A percentile compares a stretch with the other conserved stretches of the same genome.
phyloP scores from a whole-genome alignment of 768 basidiomycete genomes.

The Kwoniella heveanensis region DNA sequence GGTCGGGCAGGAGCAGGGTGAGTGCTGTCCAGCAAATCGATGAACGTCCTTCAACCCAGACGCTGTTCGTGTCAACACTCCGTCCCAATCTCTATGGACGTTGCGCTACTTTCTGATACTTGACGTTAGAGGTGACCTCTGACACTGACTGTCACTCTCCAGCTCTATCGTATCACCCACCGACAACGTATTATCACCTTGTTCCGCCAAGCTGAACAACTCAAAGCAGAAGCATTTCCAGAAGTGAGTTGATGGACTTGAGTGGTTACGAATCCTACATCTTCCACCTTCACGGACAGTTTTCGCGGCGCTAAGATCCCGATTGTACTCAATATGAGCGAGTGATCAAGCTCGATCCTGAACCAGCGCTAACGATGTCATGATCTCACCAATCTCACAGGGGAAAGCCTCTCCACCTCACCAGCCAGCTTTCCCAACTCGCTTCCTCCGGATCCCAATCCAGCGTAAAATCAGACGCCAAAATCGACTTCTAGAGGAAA shows the following conservation, averaged over 20 bases:
- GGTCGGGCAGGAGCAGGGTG: conserved; percentile 33
- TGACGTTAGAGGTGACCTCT: neutral
- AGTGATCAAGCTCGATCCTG: too few species aligned
- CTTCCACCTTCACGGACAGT: too few species aligned
- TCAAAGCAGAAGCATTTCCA: conserved; percentile 57
- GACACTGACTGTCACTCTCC: neutral
- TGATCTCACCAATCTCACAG: too few species aligned
- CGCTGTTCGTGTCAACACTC: too few species aligned
- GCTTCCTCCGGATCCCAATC: conserved; percentile 33
- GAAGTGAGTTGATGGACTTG: conserved; percentile 48
- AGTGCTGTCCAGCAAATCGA: too few species aligned
- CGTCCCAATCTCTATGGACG: too few species aligned
- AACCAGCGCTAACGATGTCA: too few species aligned
- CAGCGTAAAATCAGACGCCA: conserved; percentile 32
- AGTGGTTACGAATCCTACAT: too few species aligned
- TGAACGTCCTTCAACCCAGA: too few species aligned
- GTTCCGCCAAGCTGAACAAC: conserved; percentile 55
- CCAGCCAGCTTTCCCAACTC: conserved; percentile 43
- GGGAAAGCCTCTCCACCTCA: conserved; percentile 37
- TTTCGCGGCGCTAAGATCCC: too few species aligned
- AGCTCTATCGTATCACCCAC: conserved; percentile 55
- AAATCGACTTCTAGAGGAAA: conserved; percentile 50
- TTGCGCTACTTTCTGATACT: neutral
- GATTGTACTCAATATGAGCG: too few species aligned
- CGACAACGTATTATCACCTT: conserved; percentile 56